Evolutionary conservation across 176 grass and related monocot genomes (phyloP).

Genomic region (Microstegium vimineum): DNA sequence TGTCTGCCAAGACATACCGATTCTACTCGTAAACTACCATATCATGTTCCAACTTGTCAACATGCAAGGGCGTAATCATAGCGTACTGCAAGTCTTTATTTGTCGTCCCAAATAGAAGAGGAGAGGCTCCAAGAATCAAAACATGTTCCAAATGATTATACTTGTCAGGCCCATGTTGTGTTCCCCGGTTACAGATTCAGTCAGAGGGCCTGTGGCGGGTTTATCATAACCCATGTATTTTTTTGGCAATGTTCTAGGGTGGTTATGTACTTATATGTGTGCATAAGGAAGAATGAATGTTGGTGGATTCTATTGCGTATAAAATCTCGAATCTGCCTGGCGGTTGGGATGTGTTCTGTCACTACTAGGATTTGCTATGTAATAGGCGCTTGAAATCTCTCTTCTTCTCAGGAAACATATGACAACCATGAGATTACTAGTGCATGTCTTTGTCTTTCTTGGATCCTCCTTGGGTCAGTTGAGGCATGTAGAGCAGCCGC

Average conservation of each 20-base stretch:
- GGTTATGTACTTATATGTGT: background rate
- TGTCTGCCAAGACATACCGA: constrained; percentile 46
- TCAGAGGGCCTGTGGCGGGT: background rate
- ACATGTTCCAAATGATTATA: background rate
- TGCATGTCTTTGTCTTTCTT: no score
- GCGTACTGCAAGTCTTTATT: background rate
- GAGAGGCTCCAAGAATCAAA: background rate
- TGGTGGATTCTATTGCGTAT: no score
- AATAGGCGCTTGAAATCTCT: no score
- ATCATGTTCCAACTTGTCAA: background rate
- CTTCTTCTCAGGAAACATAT: no score
- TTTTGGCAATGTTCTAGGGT: background rate
- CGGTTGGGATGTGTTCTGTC: no score
- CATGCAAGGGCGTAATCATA: background rate
- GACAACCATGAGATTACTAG: no score
- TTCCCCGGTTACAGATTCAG: background rate
- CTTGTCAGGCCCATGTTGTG: no score
- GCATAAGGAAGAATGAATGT: background rate
- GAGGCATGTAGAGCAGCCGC: no score
- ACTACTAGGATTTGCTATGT: no score
- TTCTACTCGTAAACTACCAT: constrained; percentile 42
- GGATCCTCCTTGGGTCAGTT: no score
- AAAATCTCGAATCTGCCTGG: no score
- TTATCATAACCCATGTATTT: background rate
- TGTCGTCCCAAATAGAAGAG: background rate